These are phyloP conservation scores for sweet orange (Citrus sinensis) DNA, from an alignment of 345 rosid genomes.

Conservation along the genomic window DVS_A1.0 CM039167.1:15696001-15696500, in stretches of 20 bases:
- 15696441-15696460: slow-evolving; percentile 21
- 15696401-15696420: slow-evolving; percentile 12
- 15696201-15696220: slow-evolving; percentile 51
- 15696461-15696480: background rate
- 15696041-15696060: background rate
- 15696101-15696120: background rate
- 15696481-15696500: background rate
- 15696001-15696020: background rate
- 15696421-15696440: slow-evolving; percentile 20
- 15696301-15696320: slow-evolving; percentile 64
- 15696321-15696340: slow-evolving; percentile 53
- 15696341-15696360: slow-evolving; percentile 62
- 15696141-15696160: background rate
- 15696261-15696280: slow-evolving; percentile 54
- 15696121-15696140: background rate
- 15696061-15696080: background rate
- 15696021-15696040: background rate
- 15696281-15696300: slow-evolving; percentile 56
- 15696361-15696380: slow-evolving; percentile 42
- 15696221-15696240: slow-evolving; percentile 58
- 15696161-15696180: slow-evolving; percentile 37
- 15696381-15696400: slow-evolving; percentile 14
- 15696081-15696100: background rate
- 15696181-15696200: slow-evolving; percentile 73
- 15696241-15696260: slow-evolving; percentile 64